A percentile compares a stretch with the other conserved stretches of the same genome.
Evolutionary conservation across 768 basidiomycete genomes (phyloP).

Genomic region (Leccinum longicurvipes): DNA sequence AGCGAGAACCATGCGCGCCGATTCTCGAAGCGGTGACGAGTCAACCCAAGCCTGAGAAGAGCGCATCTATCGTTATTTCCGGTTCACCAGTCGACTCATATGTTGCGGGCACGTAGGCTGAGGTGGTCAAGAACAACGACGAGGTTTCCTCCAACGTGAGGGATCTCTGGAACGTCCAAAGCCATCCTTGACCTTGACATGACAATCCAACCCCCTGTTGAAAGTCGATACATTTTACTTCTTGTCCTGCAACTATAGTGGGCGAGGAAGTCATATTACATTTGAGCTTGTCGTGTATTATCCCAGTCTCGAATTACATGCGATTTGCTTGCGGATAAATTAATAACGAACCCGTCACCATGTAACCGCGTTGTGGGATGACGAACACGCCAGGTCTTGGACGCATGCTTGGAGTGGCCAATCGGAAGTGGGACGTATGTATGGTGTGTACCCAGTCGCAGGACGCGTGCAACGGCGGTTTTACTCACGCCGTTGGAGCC

Average conservation of each 20-base stretch:
- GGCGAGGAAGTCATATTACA: no score
- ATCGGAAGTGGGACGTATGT: constrained; percentile 25
- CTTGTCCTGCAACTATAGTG: not conserved
- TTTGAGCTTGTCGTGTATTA: constrained; percentile 4
- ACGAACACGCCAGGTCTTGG: constrained; percentile 59
- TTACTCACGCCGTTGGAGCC: constrained; percentile 93
- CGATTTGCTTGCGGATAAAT: constrained; percentile 81
- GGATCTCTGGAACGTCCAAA: no score
- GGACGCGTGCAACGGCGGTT: no score
- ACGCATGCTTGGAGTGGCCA: constrained; percentile 35
- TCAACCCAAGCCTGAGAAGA: constrained; percentile 16
- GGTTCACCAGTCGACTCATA: not conserved
- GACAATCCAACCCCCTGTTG: not conserved
- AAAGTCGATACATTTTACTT: not conserved
- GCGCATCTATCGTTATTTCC: constrained; percentile 10
- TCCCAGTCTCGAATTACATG: constrained; percentile 13
- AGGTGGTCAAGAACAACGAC: constrained; percentile 3
- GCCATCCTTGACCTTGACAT: no score
- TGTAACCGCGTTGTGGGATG: constrained; percentile 91
- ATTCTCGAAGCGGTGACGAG: constrained; percentile 5
- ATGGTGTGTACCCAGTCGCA: no score
- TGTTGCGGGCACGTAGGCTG: constrained; percentile 20
- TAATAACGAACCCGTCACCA: constrained; percentile 80
- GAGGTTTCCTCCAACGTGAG: no score
- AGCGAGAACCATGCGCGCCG: constrained; percentile 6